Evolutionary conservation across 2,329 filamentous ascomycete genomes (phyloP).

Genomic region (Cryphonectria carpinicola): DNA sequence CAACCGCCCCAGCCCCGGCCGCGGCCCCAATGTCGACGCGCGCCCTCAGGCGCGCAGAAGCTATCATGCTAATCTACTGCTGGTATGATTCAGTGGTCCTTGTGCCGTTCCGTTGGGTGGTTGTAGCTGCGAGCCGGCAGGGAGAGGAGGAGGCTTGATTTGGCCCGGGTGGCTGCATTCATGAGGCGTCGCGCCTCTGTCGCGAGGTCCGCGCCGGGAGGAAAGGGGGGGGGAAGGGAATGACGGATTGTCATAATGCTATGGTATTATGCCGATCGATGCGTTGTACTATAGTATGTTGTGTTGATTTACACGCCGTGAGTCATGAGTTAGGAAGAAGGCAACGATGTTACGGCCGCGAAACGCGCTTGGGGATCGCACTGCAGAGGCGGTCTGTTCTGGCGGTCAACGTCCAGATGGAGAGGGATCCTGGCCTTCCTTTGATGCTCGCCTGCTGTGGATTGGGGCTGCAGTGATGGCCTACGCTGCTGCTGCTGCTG

Average conservation of each 20-base stretch:
- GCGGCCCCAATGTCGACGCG: neutral
- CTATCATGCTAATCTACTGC: neutral
- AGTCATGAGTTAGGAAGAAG: neutral
- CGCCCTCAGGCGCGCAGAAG: neutral
- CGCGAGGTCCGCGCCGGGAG: neutral
- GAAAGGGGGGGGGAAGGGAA: no score
- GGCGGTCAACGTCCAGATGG: neutral
- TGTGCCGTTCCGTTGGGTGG: no score
- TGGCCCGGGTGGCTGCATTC: neutral
- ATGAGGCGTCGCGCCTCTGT: neutral
- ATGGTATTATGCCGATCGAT: neutral
- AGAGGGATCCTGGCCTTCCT: neutral
- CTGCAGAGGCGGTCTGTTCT: slow-evolving; percentile 8
- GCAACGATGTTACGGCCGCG: neutral
- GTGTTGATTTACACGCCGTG: neutral
- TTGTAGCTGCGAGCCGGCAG: neutral
- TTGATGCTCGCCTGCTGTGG: neutral
- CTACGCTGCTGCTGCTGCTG: neutral
- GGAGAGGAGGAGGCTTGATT: neutral
- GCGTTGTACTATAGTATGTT: neutral
- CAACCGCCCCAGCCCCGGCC: slow-evolving; percentile 16
- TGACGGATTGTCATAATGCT: no score
- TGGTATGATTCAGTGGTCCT: no score
- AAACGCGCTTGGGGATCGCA: slow-evolving; percentile 1
- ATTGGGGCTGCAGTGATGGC: neutral